Conservation (phyloP, 352 stramenopile species). For the Plasmopara muralis region DNA sequence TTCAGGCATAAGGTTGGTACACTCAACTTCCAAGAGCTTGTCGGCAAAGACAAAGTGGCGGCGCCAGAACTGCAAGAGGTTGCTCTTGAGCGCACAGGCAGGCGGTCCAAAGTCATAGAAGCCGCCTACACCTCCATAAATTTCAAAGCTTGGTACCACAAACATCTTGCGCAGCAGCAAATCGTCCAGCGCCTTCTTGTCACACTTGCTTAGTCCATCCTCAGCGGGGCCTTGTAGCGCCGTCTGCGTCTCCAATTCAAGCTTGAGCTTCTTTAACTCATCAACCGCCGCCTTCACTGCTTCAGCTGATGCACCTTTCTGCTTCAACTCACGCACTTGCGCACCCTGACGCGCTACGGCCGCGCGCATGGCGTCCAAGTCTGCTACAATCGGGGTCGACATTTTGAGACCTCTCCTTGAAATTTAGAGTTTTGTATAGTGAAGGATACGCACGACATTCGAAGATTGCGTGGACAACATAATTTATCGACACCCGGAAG, state of each 20-base stretch:
- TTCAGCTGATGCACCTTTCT: constrained; percentile 83
- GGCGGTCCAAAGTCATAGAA: constrained; percentile 98
- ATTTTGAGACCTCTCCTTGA: no score
- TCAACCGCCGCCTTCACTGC: constrained; percentile 90
- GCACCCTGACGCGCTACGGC: constrained; percentile 94
- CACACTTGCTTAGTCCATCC: constrained; percentile 60
- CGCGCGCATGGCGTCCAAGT: constrained; percentile 91
- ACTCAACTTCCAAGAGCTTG: constrained; percentile 99
- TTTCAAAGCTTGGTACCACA: constrained; percentile 98
- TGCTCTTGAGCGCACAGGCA: constrained; percentile 93
- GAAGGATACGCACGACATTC: no score
- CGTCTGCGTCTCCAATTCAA: constrained; percentile 75
- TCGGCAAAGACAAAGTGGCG: constrained; percentile 98
- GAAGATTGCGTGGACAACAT: no score
- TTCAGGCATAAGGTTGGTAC: constrained; percentile 97
- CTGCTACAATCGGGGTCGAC: constrained; percentile 25
- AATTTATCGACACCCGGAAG: no score
- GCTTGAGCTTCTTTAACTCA: constrained; percentile 92
- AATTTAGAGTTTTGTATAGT: no score
- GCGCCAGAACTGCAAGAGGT: constrained; percentile 95
- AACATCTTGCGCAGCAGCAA: constrained; percentile 99
- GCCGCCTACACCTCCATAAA: constrained; percentile 97
- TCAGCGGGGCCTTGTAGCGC: constrained; percentile 57
- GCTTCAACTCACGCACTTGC: constrained; percentile 95
- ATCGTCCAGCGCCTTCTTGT: constrained; percentile 94